Evolutionary conservation across 2,329 filamentous ascomycete species (phyloP).

Genomic region (Anthostomella pinea): DNA sequence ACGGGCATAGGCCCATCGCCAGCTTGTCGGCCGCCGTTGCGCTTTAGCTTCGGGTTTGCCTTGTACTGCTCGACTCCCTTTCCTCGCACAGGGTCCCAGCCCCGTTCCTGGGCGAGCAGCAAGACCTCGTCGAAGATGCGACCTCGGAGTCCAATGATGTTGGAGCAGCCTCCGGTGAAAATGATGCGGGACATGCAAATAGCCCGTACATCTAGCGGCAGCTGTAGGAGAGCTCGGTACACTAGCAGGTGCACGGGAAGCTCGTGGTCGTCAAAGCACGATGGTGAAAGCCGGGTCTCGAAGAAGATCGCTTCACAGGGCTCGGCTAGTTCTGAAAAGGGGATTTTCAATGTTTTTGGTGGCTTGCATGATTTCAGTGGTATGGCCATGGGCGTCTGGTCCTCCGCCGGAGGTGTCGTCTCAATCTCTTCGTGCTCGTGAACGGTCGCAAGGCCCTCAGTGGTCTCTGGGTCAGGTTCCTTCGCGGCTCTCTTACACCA

Average conservation of each 20-base stretch:
- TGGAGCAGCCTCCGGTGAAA: slow-evolving; percentile 77
- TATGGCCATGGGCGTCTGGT: slow-evolving; percentile 40
- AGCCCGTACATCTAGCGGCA: slow-evolving; percentile 79
- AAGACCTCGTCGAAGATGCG: slow-evolving; percentile 75
- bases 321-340: slow-evolving; percentile 68
- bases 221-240: slow-evolving; percentile 69
- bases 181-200: slow-evolving; percentile 86
- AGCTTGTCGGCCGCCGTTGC: slow-evolving; percentile 26
- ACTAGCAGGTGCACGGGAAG: slow-evolving; percentile 73
- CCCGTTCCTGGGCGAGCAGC: slow-evolving; percentile 61
- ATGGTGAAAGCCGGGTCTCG: slow-evolving; percentile 46
- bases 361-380: slow-evolving; percentile 46
- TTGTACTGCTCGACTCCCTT: slow-evolving; percentile 60
- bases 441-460: slow-evolving; percentile 47
- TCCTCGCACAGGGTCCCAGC: slow-evolving; percentile 76
- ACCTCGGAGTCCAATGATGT: slow-evolving; percentile 74
- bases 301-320: slow-evolving; percentile 77
- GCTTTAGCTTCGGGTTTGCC: slow-evolving; percentile 42
- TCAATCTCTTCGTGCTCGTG: slow-evolving; percentile 53
- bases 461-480: slow-evolving; percentile 22
- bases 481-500: slow-evolving; percentile 64
- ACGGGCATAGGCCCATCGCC: slow-evolving; percentile 19
- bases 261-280: slow-evolving; percentile 81
- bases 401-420: slow-evolving; percentile 27
- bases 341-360: slow-evolving; percentile 58